Conservation (phyloP, 768 basidiomycete genomes). For the Sutorius australiensis region DNA sequence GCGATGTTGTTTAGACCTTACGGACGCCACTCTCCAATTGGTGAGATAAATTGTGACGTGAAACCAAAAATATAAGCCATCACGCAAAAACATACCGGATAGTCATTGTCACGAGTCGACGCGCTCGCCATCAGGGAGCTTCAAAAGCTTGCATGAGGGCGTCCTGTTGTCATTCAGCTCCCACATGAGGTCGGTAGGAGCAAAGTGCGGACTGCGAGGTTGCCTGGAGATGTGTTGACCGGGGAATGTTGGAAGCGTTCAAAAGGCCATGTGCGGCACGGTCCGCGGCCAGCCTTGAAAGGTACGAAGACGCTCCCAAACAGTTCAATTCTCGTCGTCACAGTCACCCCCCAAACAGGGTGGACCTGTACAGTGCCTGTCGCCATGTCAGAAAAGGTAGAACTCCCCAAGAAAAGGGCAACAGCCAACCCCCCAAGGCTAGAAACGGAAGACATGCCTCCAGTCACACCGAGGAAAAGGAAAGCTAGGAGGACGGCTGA, state of each 20-base stretch:
- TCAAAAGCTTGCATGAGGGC: neutral
- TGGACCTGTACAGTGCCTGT: constrained; percentile 5
- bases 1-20: neutral
- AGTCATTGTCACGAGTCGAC: neutral
- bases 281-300: constrained; percentile 14
- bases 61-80: constrained; percentile 5
- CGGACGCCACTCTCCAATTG: constrained; percentile 5
- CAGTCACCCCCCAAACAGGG: constrained; percentile 11
- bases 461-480: constrained; percentile 25
- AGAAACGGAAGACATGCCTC: constrained; percentile 17
- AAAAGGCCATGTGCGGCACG: constrained; percentile 15
- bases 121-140: neutral
- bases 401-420: constrained; percentile 23
- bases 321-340: constrained; percentile 18
- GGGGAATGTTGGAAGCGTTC: neutral
- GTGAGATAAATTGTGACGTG: neutral
- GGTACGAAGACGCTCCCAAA: constrained; percentile 26
- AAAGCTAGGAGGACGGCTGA: constrained; percentile 18
- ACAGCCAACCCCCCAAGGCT: constrained; percentile 8
- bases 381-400: constrained; percentile 28
- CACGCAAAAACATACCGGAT: neutral
- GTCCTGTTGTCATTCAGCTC: neutral
- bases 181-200: neutral
- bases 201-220: neutral
- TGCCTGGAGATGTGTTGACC: neutral